Base-by-base conservation (phyloP, 2,329 filamentous ascomycete species). In the Ophiobolus disseminans region DNA sequence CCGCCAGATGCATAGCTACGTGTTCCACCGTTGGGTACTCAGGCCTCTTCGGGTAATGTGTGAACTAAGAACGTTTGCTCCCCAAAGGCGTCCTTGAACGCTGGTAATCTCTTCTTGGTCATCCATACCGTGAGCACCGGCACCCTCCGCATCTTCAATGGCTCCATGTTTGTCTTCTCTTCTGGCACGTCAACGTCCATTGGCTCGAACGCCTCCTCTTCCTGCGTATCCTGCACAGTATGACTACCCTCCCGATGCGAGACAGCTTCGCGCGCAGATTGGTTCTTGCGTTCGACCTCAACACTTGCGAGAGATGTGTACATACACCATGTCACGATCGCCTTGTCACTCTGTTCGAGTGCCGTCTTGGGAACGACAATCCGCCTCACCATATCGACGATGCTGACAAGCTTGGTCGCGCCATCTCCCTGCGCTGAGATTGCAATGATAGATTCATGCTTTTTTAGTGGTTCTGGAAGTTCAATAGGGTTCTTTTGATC, bases 101-200 rank as follows among this genome's bases (percentile, higher is more conserved):
- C 52, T 2, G 49, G 35, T 30, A 64, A 55, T 21, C 23, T 41
- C 31, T 41, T 58, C 43, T 40, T 58, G 13, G 55, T 57, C 36
- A 65, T 47, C 62, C 62, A 65, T 2, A 62, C 43, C 1, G 60
- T 64, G 2, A 65, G 37, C 9, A 65, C 55, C 0, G 62, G 60
- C 13, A 51, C 26, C 8, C 38, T 58, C 23, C 39, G 53, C 42
- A 13, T 50, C 25, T 47, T 14, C 30, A 14, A 14, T 7, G n/a
- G n/a, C 3, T 32, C 30, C 30, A 7, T n/a, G 10, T 2, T 14
- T n/a, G 7, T 14, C 32, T 39, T 26, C 10, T 14, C 14, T 2
- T 44, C 35, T 5, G 35, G 25, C 9, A n/a, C n/a, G 25, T 53
- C 53, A 5, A 53, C 20, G 8, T 53, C 48, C 46, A 53, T 51